Conservation (phyloP, 2,329 filamentous ascomycete genomes). For the Ophiosphaerella herpotricha region DNA sequence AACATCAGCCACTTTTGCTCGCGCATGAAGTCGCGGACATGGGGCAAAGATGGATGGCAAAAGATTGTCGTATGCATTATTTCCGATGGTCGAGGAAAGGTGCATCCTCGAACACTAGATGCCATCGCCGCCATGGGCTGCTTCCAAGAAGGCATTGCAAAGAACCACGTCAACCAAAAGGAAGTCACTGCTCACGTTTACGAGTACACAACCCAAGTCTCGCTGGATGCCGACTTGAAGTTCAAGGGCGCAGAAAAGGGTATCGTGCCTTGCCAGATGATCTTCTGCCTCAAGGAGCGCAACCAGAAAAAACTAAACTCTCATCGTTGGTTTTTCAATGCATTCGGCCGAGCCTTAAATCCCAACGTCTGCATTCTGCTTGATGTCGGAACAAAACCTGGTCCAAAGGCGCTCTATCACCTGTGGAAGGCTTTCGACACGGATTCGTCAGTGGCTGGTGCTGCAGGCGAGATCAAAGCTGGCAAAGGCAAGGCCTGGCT, state of each 20-base stretch:
- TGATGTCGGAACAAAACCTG: constrained; percentile 93
- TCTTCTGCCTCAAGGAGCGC: constrained; percentile 98
- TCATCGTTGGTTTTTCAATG: constrained; percentile 99
- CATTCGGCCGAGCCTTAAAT: constrained; percentile 87
- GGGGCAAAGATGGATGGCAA: constrained; percentile 97
- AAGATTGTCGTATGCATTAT: constrained; percentile 99
- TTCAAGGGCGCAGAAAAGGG: constrained; percentile 99
- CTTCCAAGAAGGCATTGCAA: constrained; percentile 97
- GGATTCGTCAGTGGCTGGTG: constrained; percentile 95
- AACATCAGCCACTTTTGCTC: constrained; percentile 97
- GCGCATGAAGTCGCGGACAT: constrained; percentile 87
- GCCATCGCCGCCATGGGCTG: constrained; percentile 95
- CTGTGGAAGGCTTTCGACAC: constrained; percentile 99
- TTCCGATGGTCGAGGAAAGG: constrained; percentile 89
- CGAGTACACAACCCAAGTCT: constrained; percentile 98
- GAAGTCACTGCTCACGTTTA: constrained; percentile 97
- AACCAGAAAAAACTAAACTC: constrained; percentile 98
- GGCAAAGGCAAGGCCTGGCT: constrained; percentile 86
- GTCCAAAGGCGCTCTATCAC: constrained; percentile 89
- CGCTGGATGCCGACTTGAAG: constrained; percentile 90
- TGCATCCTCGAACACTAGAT: constrained; percentile 91
- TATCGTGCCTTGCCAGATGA: constrained; percentile 96
- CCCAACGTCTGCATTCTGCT: constrained; percentile 97
- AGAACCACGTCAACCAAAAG: constrained; percentile 95
- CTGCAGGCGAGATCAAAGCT: constrained; percentile 96